Conservation (phyloP, 1,284 basidiomycete species). For the Austropuccinia psidii region DNA sequence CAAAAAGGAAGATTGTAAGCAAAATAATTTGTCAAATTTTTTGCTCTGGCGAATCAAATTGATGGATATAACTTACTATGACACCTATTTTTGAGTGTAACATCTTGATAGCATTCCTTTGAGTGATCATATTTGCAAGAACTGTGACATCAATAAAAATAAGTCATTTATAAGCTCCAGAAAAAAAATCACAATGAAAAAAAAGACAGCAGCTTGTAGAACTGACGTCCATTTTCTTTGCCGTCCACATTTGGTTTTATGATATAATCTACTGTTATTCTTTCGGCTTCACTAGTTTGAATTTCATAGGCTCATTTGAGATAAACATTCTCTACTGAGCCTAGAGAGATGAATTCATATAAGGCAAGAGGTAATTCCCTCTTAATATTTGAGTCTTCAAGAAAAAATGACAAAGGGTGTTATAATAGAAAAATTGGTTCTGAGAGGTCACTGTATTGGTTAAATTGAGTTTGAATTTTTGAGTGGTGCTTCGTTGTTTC, state of each 20-base stretch:
- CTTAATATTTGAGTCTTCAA: conserved; percentile 68
- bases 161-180: not conserved
- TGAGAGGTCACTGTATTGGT: conserved; percentile 39
- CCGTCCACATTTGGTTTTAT: conserved; percentile 73
- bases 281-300: conserved; percentile 96
- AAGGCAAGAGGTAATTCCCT: conserved; percentile 66
- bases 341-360: conserved; percentile 19
- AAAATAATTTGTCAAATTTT: too few relatives aligned
- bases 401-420: conserved; percentile 55
- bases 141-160: conserved; percentile 60
- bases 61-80: conserved; percentile 72
- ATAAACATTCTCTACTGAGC: conserved; percentile 50
- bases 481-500: conserved; percentile 66
- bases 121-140: conserved; percentile 77
- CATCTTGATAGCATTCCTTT: conserved; percentile 92
- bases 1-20: too few relatives aligned
- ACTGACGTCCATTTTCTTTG: conserved; percentile 56
- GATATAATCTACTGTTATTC: conserved; percentile 94
- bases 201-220: too few relatives aligned
- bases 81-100: conserved; percentile 78
- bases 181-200: not conserved
- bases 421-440: conserved; percentile 29
- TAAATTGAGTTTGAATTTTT: conserved; percentile 72
- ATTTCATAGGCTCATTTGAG: conserved; percentile 76
- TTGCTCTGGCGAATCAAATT: too few relatives aligned